Evolutionary conservation across 768 basidiomycete species (phyloP), one percentile per base, ranked within the genome.

Genomic region (Lactarius hatsudake): DNA sequence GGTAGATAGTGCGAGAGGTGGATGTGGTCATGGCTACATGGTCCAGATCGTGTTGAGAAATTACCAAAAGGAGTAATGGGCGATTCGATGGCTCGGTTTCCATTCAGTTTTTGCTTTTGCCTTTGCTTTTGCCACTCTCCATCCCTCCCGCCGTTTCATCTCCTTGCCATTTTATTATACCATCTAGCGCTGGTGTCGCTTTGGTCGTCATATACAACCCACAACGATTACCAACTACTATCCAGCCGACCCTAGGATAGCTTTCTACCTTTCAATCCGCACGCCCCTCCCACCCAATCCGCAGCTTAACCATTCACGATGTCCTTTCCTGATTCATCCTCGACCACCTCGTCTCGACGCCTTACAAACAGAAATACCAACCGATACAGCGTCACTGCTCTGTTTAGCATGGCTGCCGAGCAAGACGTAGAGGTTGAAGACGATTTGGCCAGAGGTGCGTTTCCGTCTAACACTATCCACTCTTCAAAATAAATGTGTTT

Each of bases 341-440:
- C 80, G 59, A 81, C 85, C 72, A 82, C 88, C 74, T 88, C 88
- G 69, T 79, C 85, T 70, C 86, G 91, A 72, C 84, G 93, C 36
- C 83, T 92, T 75, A 93, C 92, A 42, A 94, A 94, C 82, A 82
- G 96, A 76, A 97, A 94, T 77, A 96, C 93, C 71, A 96, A 97
- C 80, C 89, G 96, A 66, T 96, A 97, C 80, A 93, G 90, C 76
- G 96, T 98, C 45, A 98, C 93, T 59, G 94, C 94, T 32, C 82
- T 98, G 72, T 98, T 96, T 76, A 94, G 92, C 74, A 95, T 98
- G 90, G 96, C 96, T 15, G 96, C 96, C 42, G 96, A 98, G 79
- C 95, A 98, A 81, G 96, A 98, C 76, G 90, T 95, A 13, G 96
- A 98, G 77, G 92, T 98, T 55, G 95, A 97, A 76, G 96, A 98